These are phyloP conservation scores for Corniculantispora saksenae DNA, from an alignment of 2,329 filamentous ascomycete species.

Conservation along the genomic window DNA sequence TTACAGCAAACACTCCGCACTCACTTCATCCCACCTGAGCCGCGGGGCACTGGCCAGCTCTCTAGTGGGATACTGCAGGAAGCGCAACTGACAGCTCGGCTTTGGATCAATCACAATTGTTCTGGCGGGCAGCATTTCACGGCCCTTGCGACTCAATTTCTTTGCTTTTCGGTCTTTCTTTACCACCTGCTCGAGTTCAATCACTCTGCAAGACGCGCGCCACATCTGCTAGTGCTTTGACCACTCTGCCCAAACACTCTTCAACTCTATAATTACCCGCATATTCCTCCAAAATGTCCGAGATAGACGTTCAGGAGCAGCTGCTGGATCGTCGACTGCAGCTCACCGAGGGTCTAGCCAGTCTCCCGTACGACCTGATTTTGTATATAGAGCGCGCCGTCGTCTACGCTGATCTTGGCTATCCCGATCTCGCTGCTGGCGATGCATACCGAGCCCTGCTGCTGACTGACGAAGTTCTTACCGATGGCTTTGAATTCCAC, in stretches of 20 bases:
- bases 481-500: constrained; percentile 83
- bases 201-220: too few species aligned
- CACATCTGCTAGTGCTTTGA: background rate
- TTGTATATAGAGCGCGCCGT: constrained; percentile 70
- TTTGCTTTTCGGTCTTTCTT: background rate
- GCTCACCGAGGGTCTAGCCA: constrained; percentile 56
- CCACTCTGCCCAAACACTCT: background rate
- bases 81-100: background rate
- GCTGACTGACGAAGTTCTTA: constrained; percentile 75
- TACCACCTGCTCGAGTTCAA: background rate
- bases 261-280: background rate
- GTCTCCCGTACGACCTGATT: constrained; percentile 61
- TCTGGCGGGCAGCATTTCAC: background rate
- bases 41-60: constrained; percentile 9
- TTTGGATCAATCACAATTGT: background rate
- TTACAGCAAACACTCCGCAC: constrained; percentile 5
- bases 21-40: constrained; percentile 7
- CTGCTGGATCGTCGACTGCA: constrained; percentile 57
- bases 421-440: constrained; percentile 85
- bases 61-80: background rate
- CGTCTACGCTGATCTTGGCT: constrained; percentile 72
- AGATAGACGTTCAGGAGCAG: constrained; percentile 33
- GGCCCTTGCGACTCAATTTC: background rate
- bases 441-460: constrained; percentile 92
- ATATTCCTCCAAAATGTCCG: constrained; percentile 8